Evolutionary conservation across 331 rosid species (phyloP).

Genomic region (Malus hybrid): DNA sequence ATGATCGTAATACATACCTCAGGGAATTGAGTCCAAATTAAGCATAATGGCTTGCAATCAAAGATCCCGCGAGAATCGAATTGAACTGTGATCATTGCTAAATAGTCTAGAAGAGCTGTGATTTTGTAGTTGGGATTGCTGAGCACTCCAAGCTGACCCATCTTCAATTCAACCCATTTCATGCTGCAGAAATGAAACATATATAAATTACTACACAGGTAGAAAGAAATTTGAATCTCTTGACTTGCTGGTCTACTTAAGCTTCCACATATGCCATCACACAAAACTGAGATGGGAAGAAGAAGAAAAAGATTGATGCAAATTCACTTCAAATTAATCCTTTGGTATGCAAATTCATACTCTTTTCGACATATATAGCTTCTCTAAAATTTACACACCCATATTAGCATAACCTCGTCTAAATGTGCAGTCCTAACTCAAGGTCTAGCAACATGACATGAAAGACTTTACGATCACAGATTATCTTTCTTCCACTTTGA

Average conservation of each 20-base stretch:
- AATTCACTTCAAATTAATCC: not conserved
- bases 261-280: not conserved
- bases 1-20: conserved; percentile 42
- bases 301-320: not conserved
- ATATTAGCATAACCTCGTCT: not conserved
- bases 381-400: not conserved
- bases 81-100: conserved; percentile 92
- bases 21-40: conserved; percentile 91
- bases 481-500: not conserved
- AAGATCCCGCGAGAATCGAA: conserved; percentile 71
- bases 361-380: not conserved
- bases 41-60: conserved; percentile 94
- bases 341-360: not conserved
- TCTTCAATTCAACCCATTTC: conserved; percentile 84
- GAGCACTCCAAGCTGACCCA: conserved; percentile 90
- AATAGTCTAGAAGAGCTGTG: conserved; percentile 81
- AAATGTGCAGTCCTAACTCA: not conserved
- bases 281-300: not conserved
- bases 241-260: not conserved
- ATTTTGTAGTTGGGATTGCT: conserved; percentile 88
- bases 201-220: not conserved
- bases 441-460: not conserved
- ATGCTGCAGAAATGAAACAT: conserved; percentile 41
- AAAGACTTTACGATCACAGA: not conserved
- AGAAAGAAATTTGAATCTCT: not conserved